Percentiles rank a stretch among this genome's conserved stretches.
phyloP scores from a whole-genome alignment of 2,329 filamentous ascomycete species.

The Aquanectria penicillioides region DNA sequence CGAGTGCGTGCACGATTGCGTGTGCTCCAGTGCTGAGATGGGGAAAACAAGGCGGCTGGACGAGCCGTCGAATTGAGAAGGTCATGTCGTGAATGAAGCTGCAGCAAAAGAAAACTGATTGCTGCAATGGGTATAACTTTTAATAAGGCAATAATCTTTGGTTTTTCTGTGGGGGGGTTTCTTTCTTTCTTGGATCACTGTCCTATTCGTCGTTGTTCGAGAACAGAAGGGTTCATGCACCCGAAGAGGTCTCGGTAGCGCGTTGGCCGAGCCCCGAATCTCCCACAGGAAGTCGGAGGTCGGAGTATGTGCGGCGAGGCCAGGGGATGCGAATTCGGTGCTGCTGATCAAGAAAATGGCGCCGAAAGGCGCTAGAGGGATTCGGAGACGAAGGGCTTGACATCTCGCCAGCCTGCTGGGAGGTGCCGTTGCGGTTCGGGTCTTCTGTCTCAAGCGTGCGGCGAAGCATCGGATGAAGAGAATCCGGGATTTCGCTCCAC shows the following conservation, averaged over 20 bases:
- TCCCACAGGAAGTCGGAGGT: constrained; percentile 53
- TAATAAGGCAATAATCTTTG: constrained; percentile 21
- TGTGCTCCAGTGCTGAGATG: constrained; percentile 24
- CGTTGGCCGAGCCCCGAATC: constrained; percentile 41
- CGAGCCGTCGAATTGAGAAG: constrained; percentile 3
- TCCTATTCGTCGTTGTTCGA: background rate
- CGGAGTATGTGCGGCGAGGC: constrained; percentile 42
- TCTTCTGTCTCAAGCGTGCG: constrained; percentile 55
- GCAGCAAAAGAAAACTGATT: constrained; percentile 13
- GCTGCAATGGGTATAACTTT: constrained; percentile 39
- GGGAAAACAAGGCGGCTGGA: constrained; percentile 20
- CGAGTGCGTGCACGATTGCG: constrained; percentile 3
- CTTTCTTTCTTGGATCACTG: constrained; percentile 17
- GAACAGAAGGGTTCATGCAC: constrained; percentile 1
- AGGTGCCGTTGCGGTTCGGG: constrained; percentile 26
- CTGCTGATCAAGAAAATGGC: constrained; percentile 30
- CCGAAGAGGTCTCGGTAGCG: constrained; percentile 32
- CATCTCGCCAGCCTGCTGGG: constrained; percentile 27
- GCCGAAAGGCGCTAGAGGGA: constrained; percentile 25
- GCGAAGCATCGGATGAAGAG: constrained; percentile 63
- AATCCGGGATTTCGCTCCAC: constrained; percentile 68
- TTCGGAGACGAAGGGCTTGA: constrained; percentile 21
- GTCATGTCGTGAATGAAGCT: constrained; percentile 18
- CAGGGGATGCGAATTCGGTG: constrained; percentile 26
- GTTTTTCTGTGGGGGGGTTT: background rate